A percentile compares a stretch with the other conserved stretches of the same genome.
These are phyloP conservation scores for Dryas integrifolia DNA, from an alignment of 331 rosid genomes.

Conservation along the genomic window DNA sequence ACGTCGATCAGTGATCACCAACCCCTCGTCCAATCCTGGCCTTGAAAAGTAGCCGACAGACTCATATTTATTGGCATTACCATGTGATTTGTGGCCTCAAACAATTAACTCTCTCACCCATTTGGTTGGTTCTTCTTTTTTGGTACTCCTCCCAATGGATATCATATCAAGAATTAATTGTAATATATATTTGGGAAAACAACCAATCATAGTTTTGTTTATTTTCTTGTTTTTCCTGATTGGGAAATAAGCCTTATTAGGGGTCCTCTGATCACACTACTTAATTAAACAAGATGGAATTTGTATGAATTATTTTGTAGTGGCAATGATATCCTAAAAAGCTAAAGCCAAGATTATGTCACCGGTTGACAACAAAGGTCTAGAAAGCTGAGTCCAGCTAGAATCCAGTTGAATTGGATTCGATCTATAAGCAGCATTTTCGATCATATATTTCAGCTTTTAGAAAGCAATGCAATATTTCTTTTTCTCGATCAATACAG, in stretches of 20 bases:
- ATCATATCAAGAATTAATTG: constrained; percentile 27
- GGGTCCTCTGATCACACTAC: constrained; percentile 20
- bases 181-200: constrained; percentile 19
- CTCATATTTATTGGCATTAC: constrained; percentile 63
- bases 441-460: not conserved
- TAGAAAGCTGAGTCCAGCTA: constrained; percentile 69
- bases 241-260: constrained; percentile 53
- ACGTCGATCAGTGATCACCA: constrained; percentile 26
- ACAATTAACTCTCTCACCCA: constrained; percentile 43
- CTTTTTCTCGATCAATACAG: not conserved
- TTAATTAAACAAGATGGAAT: constrained; percentile 29
- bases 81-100: constrained; percentile 88
- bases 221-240: constrained; percentile 45
- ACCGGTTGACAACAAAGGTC: constrained; percentile 44
- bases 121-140: constrained; percentile 9
- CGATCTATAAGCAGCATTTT: constrained; percentile 35
- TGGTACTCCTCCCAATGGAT: constrained; percentile 22
- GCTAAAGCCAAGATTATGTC: constrained; percentile 50
- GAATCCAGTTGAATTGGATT: constrained; percentile 49
- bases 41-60: constrained; percentile 88
- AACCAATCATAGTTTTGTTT: constrained; percentile 50
- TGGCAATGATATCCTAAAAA: constrained; percentile 51
- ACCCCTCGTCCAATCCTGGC: constrained; percentile 54
- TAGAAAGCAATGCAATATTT: constrained; percentile 25
- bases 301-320: constrained; percentile 11